Conservation (phyloP, 768 basidiomycete genomes). For the Auriscalpium microsporum region DNA sequence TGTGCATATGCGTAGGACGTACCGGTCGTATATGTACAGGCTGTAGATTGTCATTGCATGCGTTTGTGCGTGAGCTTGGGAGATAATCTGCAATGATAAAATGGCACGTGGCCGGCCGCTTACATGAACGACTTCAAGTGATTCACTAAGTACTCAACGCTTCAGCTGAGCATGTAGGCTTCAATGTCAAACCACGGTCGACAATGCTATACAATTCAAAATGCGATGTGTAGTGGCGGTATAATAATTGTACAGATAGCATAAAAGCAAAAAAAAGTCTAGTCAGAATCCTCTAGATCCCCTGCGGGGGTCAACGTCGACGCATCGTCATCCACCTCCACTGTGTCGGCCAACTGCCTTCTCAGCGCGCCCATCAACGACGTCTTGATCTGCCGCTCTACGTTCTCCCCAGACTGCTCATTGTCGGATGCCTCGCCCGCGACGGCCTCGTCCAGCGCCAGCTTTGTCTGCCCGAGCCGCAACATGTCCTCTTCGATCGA, state of each 20-base stretch:
- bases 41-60: conserved; percentile 76
- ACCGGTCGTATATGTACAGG: conserved; percentile 91
- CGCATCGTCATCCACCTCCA: neutral
- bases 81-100: too few species aligned
- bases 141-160: too few species aligned
- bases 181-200: too few species aligned
- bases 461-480: conserved; percentile 78
- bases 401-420: conserved; percentile 43
- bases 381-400: conserved; percentile 69
- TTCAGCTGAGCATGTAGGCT: too few species aligned
- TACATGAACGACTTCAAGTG: too few species aligned
- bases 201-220: too few species aligned
- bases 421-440: conserved; percentile 61
- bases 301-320: neutral
- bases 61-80: too few species aligned
- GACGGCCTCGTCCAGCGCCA: conserved; percentile 89
- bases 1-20: conserved; percentile 18
- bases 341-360: conserved; percentile 41
- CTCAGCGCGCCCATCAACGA: conserved; percentile 79
- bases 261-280: too few species aligned
- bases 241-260: too few species aligned
- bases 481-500: conserved; percentile 98
- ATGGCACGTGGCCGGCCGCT: too few species aligned
- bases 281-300: neutral
- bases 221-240: too few species aligned